Base-by-base conservation (phyloP, 2,329 filamentous ascomycete species). In the Sporothrix euskadiensis region DNA sequence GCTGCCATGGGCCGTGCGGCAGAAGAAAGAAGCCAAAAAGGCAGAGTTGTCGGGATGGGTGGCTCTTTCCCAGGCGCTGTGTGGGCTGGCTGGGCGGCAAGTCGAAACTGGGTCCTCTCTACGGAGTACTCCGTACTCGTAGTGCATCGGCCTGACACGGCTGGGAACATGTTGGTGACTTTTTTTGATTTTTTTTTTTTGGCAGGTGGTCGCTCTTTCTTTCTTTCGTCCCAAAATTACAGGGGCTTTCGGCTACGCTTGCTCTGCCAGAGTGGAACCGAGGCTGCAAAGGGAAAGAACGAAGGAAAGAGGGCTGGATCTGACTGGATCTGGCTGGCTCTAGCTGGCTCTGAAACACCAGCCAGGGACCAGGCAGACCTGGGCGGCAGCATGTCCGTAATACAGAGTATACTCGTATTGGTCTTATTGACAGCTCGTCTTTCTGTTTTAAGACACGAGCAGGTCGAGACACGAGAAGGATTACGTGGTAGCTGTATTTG, bases 221-320 rank as follows among this genome's bases (percentile, higher is more conserved):
- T 14, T 49, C 19, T 54, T 14, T 9, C 7, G 1, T 10, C 22
- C 22, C 19, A 35, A 19, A 9, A 35, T 70, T 47, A 56, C 69
- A 71, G 54, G 69, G 52, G 68, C 52, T 4, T 44, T 70, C 68
- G 68, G 68, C 52, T 69, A 35, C 54, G 26, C 52, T 71, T 44
- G 49, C 30, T 71, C 26, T 32, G 44, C 16, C 22, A 3, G 47
- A 52, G 69, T 63, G 69, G 69, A 63, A 71, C 69, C 69, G 69
- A 71, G 56, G 69, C 69, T 71, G 41, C 56, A 63, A 19, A 19
- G 44, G 14, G 14, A 49, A 49, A 49, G 44, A 49, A 49, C 44
- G 44, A 19, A 19, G 44, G 56, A 35, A 12, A 41, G 35, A 41
- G 59, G 19, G 52, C 59, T 22, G 30, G 56, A 54, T 54, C 56